Evolutionary conservation across 1,284 basidiomycete genomes (phyloP).

Genomic region (Prillingera fragicola): DNA sequence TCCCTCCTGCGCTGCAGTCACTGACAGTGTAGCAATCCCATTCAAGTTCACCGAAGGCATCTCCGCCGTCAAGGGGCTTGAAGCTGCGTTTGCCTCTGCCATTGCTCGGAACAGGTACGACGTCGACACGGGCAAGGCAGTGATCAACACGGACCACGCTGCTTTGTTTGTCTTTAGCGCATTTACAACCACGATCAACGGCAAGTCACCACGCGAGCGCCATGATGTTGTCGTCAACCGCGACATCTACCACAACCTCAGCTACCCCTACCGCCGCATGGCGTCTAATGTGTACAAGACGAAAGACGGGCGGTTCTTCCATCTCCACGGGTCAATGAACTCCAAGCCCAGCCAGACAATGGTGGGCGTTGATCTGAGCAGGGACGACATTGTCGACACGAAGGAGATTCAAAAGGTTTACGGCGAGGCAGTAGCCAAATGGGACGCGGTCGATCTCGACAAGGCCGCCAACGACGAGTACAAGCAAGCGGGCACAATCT

Average conservation of each 20-base stretch:
- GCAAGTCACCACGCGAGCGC: too few species aligned
- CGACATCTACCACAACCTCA: slow-evolving; percentile 2
- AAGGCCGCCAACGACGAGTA: slow-evolving; percentile 9
- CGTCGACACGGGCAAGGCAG: neutral
- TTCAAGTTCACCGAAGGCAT: slow-evolving; percentile 12
- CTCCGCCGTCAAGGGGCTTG: slow-evolving; percentile 11
- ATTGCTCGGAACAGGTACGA: slow-evolving; percentile 7
- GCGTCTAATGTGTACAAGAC: slow-evolving; percentile 8
- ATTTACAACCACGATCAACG: slow-evolving; percentile 3
- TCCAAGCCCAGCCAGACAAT: slow-evolving; percentile 2
- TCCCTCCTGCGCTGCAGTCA: too few species aligned
- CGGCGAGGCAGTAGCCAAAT: slow-evolving; percentile 7
- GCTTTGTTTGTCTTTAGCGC: slow-evolving; percentile 6
- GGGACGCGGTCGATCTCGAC: slow-evolving; percentile 8
- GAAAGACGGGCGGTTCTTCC: slow-evolving; percentile 9
- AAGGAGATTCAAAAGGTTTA: slow-evolving; percentile 6
- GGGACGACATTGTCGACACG: neutral
- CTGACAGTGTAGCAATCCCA: slow-evolving; percentile 5
- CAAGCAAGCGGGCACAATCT: slow-evolving; percentile 9
- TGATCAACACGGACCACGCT: slow-evolving; percentile 10
- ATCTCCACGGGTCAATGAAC: slow-evolving; percentile 8
- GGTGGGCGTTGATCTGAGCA: slow-evolving; percentile 1
- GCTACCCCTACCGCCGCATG: slow-evolving; percentile 6
- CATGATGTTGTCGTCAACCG: too few species aligned
- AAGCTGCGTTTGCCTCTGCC: slow-evolving; percentile 9